Evolutionary conservation across 1,139 yeast species (phyloP).

Genomic region (Zygosaccharomyces sapae): DNA sequence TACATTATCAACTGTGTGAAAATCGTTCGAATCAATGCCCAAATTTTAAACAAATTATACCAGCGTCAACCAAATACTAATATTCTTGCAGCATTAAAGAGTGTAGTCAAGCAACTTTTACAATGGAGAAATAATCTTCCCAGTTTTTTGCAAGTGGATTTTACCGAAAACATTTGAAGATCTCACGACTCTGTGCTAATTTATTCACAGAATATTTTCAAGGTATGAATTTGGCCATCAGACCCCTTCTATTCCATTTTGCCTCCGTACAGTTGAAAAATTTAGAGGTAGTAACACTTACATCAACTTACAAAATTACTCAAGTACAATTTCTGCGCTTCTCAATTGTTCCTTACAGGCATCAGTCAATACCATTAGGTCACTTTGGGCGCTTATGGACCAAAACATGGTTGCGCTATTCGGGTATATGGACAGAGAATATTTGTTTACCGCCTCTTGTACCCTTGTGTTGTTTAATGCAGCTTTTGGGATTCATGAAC

Average conservation of each 20-base stretch:
- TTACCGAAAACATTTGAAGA: constrained; percentile 48
- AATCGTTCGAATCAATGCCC: constrained; percentile 76
- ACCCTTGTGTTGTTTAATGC: constrained; percentile 72
- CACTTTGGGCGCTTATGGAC: constrained; percentile 67
- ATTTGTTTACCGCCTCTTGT: constrained; percentile 74
- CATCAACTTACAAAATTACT: constrained; percentile 64
- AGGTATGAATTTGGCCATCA: constrained; percentile 75
- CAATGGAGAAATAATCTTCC: constrained; percentile 70
- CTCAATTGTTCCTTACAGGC: constrained; percentile 82
- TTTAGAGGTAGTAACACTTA: constrained; percentile 50
- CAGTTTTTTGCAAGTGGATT: constrained; percentile 60
- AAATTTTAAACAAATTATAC: constrained; percentile 65
- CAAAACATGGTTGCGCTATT: constrained; percentile 77
- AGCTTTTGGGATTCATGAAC: constrained; percentile 78
- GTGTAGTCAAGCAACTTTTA: constrained; percentile 62
- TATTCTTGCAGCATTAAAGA: constrained; percentile 69
- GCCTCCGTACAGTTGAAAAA: constrained; percentile 63
- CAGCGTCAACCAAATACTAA: constrained; percentile 73
- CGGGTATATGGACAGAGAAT: constrained; percentile 89
- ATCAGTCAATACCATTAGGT: constrained; percentile 70
- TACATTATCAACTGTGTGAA: constrained; percentile 74
- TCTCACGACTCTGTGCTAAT: constrained; percentile 67
- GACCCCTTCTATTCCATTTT: constrained; percentile 77
- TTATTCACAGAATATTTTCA: constrained; percentile 83
- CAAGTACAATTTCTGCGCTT: constrained; percentile 62